phyloP scores from a whole-genome alignment of 371 early-diverging fungal genomes.

The Sporodiniella umbellata region DNA sequence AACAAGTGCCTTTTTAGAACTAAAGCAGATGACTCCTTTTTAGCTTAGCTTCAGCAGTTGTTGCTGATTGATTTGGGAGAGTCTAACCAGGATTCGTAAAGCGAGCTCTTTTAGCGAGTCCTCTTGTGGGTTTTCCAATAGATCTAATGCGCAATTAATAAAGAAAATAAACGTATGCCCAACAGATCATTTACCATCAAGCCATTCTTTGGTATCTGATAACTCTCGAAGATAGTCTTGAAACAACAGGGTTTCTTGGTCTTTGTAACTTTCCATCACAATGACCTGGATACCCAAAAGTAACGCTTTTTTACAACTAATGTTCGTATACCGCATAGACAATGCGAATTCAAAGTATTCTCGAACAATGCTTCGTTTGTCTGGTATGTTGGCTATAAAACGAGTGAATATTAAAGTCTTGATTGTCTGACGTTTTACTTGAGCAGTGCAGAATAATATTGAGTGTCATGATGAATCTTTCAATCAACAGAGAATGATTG shows the following conservation, averaged over 20 bases:
- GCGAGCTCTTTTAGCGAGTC: neutral
- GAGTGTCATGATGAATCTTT: constrained; percentile 43
- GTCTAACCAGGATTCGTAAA: neutral
- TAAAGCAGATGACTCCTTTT: no score
- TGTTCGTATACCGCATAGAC: constrained; percentile 29
- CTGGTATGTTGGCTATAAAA: constrained; percentile 35
- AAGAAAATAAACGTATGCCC: no score
- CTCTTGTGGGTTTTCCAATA: neutral
- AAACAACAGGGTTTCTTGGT: constrained; percentile 28
- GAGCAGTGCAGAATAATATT: constrained; percentile 42
- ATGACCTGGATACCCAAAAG: constrained; percentile 38
- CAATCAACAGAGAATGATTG: constrained; percentile 24
- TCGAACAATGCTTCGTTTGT: constrained; percentile 35
- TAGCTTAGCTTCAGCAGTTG: neutral
- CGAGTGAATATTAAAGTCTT: neutral
- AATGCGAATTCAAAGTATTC: constrained; percentile 48
- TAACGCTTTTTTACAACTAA: constrained; percentile 23
- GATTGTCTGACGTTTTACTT: constrained; percentile 13
- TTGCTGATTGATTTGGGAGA: neutral
- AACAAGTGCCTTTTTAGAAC: no score
- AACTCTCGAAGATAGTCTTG: constrained; percentile 30
- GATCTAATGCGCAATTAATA: no score
- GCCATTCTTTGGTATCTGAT: constrained; percentile 32
- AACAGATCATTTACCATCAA: constrained; percentile 34
- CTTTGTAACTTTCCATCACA: constrained; percentile 27